Evolutionary conservation across 768 basidiomycete species (phyloP).

Genomic region (Mycena venus): DNA sequence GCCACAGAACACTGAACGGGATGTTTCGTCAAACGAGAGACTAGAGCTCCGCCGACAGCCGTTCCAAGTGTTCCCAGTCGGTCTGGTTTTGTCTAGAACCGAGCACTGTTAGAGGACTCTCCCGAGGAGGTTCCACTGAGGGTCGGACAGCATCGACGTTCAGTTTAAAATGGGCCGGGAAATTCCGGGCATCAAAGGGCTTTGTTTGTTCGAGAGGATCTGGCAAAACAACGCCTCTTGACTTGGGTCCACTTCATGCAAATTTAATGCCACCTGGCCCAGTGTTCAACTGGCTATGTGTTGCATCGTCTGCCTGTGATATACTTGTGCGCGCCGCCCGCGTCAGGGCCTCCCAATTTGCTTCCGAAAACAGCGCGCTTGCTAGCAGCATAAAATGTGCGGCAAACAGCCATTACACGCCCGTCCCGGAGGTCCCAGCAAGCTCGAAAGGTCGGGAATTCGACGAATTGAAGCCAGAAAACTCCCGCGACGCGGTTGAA

Average conservation of each 20-base stretch:
- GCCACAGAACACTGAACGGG: too few relatives aligned
- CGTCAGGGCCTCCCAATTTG: conserved; percentile 62
- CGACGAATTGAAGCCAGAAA: not conserved
- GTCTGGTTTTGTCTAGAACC: too few relatives aligned
- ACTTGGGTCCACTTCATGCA: not conserved
- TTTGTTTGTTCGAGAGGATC: not conserved
- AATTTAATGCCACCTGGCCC: conserved; percentile 75
- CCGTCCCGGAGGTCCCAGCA: not conserved
- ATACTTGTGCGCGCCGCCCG: conserved; percentile 75
- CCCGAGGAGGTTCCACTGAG: too few relatives aligned
- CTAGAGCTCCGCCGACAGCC: too few relatives aligned
- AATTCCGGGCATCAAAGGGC: not conserved
- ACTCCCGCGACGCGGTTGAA: not conserved
- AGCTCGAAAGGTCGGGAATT: not conserved
- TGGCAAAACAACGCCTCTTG: not conserved
- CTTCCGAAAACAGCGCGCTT: conserved; percentile 34
- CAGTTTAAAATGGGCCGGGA: too few relatives aligned
- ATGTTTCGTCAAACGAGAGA: too few relatives aligned
- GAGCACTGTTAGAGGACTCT: too few relatives aligned
- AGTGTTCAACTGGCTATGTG: conserved; percentile 80
- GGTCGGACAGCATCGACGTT: too few relatives aligned
- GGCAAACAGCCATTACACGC: not conserved
- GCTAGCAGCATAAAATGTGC: conserved; percentile 24
- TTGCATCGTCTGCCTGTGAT: conserved; percentile 69
- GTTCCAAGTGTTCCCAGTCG: too few relatives aligned